Conservation (phyloP, 2,329 filamentous ascomycete species). For the Verticillium klebahnii region DNA sequence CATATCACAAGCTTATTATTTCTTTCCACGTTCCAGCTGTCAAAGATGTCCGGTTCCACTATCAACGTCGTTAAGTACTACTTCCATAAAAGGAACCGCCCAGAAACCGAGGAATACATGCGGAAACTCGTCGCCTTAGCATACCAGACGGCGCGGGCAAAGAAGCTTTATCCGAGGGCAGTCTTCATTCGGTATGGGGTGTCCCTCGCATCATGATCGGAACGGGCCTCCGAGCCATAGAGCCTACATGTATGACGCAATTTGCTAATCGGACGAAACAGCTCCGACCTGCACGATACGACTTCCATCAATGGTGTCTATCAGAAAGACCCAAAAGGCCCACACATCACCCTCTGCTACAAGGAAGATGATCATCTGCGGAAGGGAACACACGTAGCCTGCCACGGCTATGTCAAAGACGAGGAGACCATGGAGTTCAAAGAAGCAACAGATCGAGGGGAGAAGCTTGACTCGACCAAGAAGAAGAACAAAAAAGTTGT, state of each 20-base stretch:
- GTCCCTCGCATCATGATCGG: too few relatives aligned
- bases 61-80: too few relatives aligned
- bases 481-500: constrained; percentile 5
- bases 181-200: neutral
- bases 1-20: too few relatives aligned
- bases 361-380: constrained; percentile 6
- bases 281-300: constrained; percentile 4
- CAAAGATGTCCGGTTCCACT: too few relatives aligned
- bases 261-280: neutral
- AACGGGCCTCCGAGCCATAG: too few relatives aligned
- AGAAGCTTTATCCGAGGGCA: neutral
- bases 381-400: constrained; percentile 8
- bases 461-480: constrained; percentile 9
- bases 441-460: neutral
- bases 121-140: neutral
- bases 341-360: constrained; percentile 9
- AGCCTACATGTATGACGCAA: too few relatives aligned
- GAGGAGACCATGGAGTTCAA: constrained; percentile 5
- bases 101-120: neutral
- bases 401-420: constrained; percentile 10
- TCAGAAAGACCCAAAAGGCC: constrained; percentile 8
- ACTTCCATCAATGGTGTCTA: constrained; percentile 5
- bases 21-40: too few relatives aligned
- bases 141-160: neutral
- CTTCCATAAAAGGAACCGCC: too few relatives aligned